Conservation (phyloP, 2,329 filamentous ascomycete species). For the Fusarium sp. region DNA sequence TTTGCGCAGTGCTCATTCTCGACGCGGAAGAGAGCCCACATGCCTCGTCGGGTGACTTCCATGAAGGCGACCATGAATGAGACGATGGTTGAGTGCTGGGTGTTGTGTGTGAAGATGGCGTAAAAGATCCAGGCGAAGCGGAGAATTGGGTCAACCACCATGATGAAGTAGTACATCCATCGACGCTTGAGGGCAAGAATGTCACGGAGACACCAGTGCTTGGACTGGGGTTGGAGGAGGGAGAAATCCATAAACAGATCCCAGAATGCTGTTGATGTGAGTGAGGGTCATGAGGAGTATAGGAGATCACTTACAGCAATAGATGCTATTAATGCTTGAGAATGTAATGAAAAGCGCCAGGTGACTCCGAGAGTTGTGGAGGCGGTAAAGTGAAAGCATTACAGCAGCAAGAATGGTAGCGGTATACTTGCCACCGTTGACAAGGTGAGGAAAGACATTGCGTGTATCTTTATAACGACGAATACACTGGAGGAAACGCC, state of each 20-base stretch:
- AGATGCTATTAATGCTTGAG: conserved; percentile 84
- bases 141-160: conserved; percentile 84
- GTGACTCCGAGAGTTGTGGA: conserved; percentile 67
- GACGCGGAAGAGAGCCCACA: conserved; percentile 94
- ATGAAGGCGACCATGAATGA: conserved; percentile 83
- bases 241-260: conserved; percentile 98
- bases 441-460: conserved; percentile 90
- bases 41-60: conserved; percentile 85
- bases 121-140: conserved; percentile 97
- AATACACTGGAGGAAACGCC: conserved; percentile 91
- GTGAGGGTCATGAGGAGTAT: not conserved
- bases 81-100: conserved; percentile 84
- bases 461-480: conserved; percentile 88
- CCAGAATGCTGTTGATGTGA: conserved; percentile 75
- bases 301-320: conserved; percentile 72
- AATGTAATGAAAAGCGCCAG: conserved; percentile 83
- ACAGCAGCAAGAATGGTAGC: conserved; percentile 86
- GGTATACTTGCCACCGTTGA: conserved; percentile 91
- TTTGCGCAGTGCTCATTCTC: conserved; percentile 98
- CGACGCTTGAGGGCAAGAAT: conserved; percentile 81
- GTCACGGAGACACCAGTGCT: conserved; percentile 77
- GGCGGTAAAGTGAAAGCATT: conserved; percentile 84
- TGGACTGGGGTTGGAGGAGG: conserved; percentile 81
- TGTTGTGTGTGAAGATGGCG: conserved; percentile 81
- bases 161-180: conserved; percentile 89